phyloP scores from a whole-genome alignment of 306 rosid species.

The Vigna angularis region DNA sequence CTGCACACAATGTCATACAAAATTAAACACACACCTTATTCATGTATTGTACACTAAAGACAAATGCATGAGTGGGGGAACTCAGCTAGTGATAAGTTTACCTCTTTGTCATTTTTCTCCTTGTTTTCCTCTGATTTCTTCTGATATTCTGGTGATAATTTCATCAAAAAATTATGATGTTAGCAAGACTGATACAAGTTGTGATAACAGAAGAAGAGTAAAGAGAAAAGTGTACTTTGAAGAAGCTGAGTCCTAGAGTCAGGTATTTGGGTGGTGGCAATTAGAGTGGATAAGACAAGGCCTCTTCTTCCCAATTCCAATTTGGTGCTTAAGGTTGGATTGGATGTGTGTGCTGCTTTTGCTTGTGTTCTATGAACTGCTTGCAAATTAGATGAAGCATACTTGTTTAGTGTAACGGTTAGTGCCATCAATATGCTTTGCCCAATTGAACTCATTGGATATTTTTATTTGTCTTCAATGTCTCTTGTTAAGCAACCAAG shows the following conservation, averaged over 20 bases:
- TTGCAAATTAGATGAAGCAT: slow-evolving; percentile 77
- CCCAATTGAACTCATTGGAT: slow-evolving; percentile 72
- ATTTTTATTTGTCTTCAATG: slow-evolving; percentile 23
- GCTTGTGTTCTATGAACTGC: slow-evolving; percentile 61
- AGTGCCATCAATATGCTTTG: slow-evolving; percentile 87
- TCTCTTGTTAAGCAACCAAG: background rate
- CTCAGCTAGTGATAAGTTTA: slow-evolving; percentile 33
- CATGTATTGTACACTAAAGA: too few species aligned
- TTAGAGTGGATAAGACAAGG: slow-evolving; percentile 60
- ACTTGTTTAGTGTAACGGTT: slow-evolving; percentile 78
- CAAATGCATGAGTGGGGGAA: background rate
- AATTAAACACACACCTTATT: background rate
- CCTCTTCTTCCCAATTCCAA: slow-evolving; percentile 66
- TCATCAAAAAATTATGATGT: background rate
- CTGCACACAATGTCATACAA: slow-evolving; percentile 48
- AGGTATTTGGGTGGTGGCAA: slow-evolving; percentile 61
- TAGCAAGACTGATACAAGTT: background rate
- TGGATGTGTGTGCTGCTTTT: slow-evolving; percentile 27
- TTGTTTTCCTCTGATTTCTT: slow-evolving; percentile 91
- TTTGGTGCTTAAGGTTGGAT: slow-evolving; percentile 32
- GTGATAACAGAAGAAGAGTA: background rate
- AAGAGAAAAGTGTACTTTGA: slow-evolving; percentile 58
- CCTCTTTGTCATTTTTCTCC: slow-evolving; percentile 94
- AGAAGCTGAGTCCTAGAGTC: slow-evolving; percentile 78
- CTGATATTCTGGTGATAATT: slow-evolving; percentile 63